These are phyloP conservation scores for Cydonia oblonga DNA, from an alignment of 331 rosid genomes.

Conservation along the genomic window DNA sequence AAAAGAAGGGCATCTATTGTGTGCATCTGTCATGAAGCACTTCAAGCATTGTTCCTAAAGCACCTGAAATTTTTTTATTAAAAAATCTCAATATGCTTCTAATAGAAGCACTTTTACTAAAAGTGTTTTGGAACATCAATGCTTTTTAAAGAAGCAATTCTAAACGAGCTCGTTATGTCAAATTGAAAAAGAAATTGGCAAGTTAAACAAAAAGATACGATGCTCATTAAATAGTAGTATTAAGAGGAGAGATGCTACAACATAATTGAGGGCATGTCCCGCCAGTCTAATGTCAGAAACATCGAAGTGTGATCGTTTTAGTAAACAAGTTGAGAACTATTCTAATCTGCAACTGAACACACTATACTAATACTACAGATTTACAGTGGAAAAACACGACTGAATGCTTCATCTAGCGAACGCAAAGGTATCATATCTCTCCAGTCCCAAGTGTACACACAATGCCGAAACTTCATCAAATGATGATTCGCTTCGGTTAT, in stretches of 20 bases:
- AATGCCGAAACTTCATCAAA: slow-evolving; percentile 11
- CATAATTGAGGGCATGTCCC: slow-evolving; percentile 18
- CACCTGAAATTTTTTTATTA: background rate
- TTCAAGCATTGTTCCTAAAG: background rate
- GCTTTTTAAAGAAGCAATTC: background rate
- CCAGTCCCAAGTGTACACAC: slow-evolving; percentile 15
- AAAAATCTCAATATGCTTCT: too few species aligned
- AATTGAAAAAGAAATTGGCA: background rate
- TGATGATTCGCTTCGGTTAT: slow-evolving; percentile 6
- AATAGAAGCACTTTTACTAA: too few species aligned
- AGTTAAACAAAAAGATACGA: background rate
- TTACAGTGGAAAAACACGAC: slow-evolving; percentile 38
- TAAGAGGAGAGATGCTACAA: slow-evolving; percentile 12
- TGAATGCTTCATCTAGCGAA: slow-evolving; percentile 6
- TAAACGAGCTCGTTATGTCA: background rate
- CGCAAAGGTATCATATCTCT: slow-evolving; percentile 9
- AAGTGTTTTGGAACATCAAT: too few species aligned
- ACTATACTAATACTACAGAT: slow-evolving; percentile 26
- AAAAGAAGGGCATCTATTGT: background rate
- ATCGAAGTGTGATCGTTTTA: slow-evolving; percentile 14
- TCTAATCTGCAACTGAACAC: slow-evolving; percentile 32
- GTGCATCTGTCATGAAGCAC: background rate
- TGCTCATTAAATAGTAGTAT: background rate
- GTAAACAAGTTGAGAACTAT: slow-evolving; percentile 18
- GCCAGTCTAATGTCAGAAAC: slow-evolving; percentile 25